Base-by-base conservation (phyloP, 1,284 basidiomycete species). In the Tilletia walkeri region DNA sequence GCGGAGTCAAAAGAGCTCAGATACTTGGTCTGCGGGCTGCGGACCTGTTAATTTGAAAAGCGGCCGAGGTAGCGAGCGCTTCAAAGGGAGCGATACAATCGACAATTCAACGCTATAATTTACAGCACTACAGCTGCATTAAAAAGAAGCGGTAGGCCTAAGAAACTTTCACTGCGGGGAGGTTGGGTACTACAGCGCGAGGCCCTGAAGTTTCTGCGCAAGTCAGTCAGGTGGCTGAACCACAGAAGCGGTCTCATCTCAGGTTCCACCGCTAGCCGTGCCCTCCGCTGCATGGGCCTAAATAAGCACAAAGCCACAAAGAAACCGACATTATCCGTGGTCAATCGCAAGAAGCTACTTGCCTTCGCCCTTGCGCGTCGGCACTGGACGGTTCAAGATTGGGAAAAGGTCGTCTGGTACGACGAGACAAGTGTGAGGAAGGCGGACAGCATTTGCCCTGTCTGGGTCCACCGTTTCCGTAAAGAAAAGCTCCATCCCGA, bases 331-430 rank as follows among this genome's bases (percentile, higher is more conserved):
- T 34, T 61, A 24, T 34, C 24, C 14, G 56, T 34, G 56, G 14
- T 34, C 7, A n/a, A 61, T 34, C n/a, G 1, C 56, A 61, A 36
- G 30, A 36, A 36, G 24, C 56, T 3, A 34, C 30, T 61, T n/a
- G 56, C 24, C n/a, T 61, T 61, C 38, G n/a, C 56, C 56, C 56
- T 20, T n/a, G 24, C 24, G 16, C 34, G 38, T 34, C 56, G 30
- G 7, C 56, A 61, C 56, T 61, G 56, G 56, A 61, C 56, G 56
- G 56, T 34, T 9, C 24, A 61, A 14, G 56, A 61, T 9, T 61
- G 56, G 56, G 3, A 14, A 34, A 24, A 3, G 7, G 56, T 61
- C 56, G 30, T 61, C 34, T 61, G 56, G 56, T 9, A 3, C 24
- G 56, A 61, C 3, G 24, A 61, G 34, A 24, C 56, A 20, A 24